Evolutionary conservation across 1,284 basidiomycete species (phyloP).

Genomic region (Phylloporus gajari): DNA sequence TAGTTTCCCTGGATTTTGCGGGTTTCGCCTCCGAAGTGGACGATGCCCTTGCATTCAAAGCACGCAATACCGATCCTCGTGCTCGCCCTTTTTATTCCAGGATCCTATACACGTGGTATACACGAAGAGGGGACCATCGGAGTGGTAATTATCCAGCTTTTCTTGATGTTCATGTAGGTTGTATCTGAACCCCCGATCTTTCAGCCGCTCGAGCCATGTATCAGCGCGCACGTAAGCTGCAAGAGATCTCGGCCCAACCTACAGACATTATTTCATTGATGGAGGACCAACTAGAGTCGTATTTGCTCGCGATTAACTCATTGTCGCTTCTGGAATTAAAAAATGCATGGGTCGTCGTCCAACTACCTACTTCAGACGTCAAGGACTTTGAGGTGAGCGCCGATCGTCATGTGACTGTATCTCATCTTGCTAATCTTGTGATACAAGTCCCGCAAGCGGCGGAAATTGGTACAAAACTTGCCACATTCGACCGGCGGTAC

Average conservation of each 20-base stretch:
- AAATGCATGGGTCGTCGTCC: conserved; percentile 78
- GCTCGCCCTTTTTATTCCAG: conserved; percentile 88
- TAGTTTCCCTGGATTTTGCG: conserved; percentile 88
- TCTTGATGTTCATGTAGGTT: conserved; percentile 15
- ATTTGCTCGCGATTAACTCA: conserved; percentile 90
- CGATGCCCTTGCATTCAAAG: conserved; percentile 90
- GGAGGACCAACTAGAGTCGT: conserved; percentile 83
- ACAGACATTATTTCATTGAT: conserved; percentile 68
- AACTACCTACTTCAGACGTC: conserved; percentile 32
- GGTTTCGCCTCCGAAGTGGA: conserved; percentile 91
- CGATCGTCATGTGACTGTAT: conserved; percentile 33
- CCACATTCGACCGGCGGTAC: conserved; percentile 77
- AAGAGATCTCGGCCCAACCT: conserved; percentile 62
- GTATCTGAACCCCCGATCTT: conserved; percentile 34
- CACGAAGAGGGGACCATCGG: conserved; percentile 86
- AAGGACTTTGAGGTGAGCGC: conserved; percentile 41
- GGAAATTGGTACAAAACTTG: conserved; percentile 78
- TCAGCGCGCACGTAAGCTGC: conserved; percentile 86
- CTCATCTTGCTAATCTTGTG: conserved; percentile 34
- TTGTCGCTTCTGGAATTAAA: conserved; percentile 84
- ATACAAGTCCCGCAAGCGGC: conserved; percentile 69
- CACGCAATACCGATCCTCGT: conserved; percentile 92
- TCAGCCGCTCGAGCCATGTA: conserved; percentile 94
- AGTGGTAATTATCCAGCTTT: conserved; percentile 69
- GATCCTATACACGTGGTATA: conserved; percentile 96